These are phyloP conservation scores for Saccharomycopsis javanensis DNA, from an alignment of 805 yeast genomes.

Conservation along the genomic window DNA sequence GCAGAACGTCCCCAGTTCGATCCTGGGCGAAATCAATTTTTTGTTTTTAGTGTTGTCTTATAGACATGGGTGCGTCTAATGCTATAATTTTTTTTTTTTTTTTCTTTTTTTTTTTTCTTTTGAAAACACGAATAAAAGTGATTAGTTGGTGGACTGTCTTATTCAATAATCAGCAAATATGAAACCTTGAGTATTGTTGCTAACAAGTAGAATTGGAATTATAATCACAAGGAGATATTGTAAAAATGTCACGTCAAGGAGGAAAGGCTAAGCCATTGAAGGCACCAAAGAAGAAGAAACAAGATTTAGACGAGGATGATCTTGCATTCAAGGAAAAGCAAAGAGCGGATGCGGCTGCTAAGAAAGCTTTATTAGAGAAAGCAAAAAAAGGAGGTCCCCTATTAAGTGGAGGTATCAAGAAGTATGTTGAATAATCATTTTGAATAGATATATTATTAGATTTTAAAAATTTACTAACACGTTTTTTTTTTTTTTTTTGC, in stretches of 20 bases:
- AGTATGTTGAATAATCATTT: conserved; percentile 30
- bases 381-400: conserved; percentile 88
- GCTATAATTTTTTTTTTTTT: conserved; percentile 25
- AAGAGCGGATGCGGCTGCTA: conserved; percentile 89
- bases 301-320: conserved; percentile 76
- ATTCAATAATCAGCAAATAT: neutral
- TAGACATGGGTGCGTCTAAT: no score
- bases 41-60: no score
- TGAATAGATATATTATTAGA: no score
- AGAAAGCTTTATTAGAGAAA: conserved; percentile 79
- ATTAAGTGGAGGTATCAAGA: conserved; percentile 92
- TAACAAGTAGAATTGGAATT: neutral
- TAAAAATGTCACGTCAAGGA: conserved; percentile 18
- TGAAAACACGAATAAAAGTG: neutral
- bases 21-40: conserved; percentile 95
- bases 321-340: conserved; percentile 86
- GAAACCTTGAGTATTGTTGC: neutral
- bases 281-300: conserved; percentile 76
- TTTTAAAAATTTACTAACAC: no score
- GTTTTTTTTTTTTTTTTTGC: neutral
- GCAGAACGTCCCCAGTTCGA: conserved; percentile 99
- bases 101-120: neutral
- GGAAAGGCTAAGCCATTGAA: conserved; percentile 40
- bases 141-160: neutral
- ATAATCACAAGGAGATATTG: no score